Conservation (phyloP, 495 filamentous ascomycete genomes). For the Xylaria scruposa region DNA sequence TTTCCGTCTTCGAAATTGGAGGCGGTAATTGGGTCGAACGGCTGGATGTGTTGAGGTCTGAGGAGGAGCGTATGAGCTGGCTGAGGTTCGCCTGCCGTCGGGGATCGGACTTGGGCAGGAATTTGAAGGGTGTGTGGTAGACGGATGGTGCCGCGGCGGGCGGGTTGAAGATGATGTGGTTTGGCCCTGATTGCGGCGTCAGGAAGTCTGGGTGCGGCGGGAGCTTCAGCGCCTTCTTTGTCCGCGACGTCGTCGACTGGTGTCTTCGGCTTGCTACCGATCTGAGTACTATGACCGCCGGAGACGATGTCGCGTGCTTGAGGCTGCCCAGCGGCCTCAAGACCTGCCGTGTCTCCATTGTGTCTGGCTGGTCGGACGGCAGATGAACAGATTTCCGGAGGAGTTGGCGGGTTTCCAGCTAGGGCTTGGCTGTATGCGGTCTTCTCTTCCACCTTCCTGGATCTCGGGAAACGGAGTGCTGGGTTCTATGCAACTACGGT, state of each 20-base stretch:
- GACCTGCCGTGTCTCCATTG: constrained; percentile 41
- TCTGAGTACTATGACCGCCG: constrained; percentile 64
- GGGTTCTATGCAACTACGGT: background rate
- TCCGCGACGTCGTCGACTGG: constrained; percentile 73
- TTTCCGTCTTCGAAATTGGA: constrained; percentile 61
- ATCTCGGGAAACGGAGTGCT: background rate
- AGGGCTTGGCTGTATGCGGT: constrained; percentile 11
- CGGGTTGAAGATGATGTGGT: constrained; percentile 92
- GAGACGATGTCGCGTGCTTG: constrained; percentile 30
- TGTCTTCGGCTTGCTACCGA: constrained; percentile 69
- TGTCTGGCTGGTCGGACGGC: background rate
- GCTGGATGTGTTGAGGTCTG: constrained; percentile 25
- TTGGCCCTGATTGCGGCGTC: constrained; percentile 43
- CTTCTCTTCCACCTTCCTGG: constrained; percentile 6
- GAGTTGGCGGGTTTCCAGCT: background rate
- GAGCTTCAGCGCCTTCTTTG: constrained; percentile 73
- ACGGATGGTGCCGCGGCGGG: constrained; percentile 83
- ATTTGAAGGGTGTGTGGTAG: constrained; percentile 86
- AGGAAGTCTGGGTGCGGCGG: constrained; percentile 77
- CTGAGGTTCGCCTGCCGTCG: constrained; percentile 63
- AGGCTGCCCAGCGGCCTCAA: constrained; percentile 37
- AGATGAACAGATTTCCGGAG: background rate
- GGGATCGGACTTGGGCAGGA: constrained; percentile 81
- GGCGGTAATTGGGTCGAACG: constrained; percentile 19
- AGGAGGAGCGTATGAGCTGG: constrained; percentile 38